phyloP scores from a whole-genome alignment of 345 rosid genomes.

The Ailanthus altissimus region DNA sequence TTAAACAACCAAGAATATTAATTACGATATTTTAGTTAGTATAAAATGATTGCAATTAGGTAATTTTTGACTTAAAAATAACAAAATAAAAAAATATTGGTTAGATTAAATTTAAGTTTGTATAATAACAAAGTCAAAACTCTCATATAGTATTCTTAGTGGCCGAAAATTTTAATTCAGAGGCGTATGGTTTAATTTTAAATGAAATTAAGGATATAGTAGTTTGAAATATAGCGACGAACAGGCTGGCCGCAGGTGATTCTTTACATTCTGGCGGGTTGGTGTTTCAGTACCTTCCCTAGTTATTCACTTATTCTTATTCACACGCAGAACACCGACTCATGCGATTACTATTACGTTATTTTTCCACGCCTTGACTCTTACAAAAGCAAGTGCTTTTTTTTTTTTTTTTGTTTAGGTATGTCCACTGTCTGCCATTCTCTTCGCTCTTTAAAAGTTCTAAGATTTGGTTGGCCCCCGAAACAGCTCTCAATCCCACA shows the following conservation, averaged over 20 bases:
- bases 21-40: not conserved
- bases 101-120: not conserved
- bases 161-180: slow-evolving; percentile 1
- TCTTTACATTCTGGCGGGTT: not conserved
- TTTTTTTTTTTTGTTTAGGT: not conserved
- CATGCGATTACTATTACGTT: too few relatives aligned
- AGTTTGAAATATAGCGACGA: not conserved
- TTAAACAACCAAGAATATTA: too few relatives aligned
- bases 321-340: not conserved
- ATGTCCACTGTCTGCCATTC: not conserved
- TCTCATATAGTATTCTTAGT: not conserved
- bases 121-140: not conserved
- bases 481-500: not conserved
- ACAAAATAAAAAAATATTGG: not conserved
- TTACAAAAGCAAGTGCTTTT: not conserved
- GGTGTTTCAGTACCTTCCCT: not conserved
- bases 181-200: not conserved
- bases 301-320: not conserved
- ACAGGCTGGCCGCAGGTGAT: slow-evolving; percentile 1
- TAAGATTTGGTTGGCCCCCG: not conserved
- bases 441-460: too few relatives aligned
- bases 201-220: too few relatives aligned
- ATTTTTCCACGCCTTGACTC: not conserved
- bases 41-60: not conserved
- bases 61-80: not conserved